Percentiles rank a stretch among this genome's conserved stretches.
Evolutionary conservation across 1,139 yeast species (phyloP).

Genomic region (Taphrina betulina): DNA sequence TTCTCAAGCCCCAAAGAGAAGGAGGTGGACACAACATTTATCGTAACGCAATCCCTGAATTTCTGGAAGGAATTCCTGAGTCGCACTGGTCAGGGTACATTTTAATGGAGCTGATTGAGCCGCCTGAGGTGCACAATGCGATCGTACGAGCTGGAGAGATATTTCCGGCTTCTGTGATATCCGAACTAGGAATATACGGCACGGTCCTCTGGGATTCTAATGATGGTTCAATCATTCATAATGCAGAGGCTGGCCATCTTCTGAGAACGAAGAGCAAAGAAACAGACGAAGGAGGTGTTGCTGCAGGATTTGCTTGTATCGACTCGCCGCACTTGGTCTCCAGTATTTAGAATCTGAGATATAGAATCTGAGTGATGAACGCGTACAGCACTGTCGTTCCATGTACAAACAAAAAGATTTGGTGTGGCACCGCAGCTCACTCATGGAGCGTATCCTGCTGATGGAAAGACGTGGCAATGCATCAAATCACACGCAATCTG

Average conservation of each 20-base stretch:
- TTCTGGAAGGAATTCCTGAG: conserved; percentile 61
- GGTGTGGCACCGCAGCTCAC: too few relatives aligned
- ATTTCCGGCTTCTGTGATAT: conserved; percentile 66
- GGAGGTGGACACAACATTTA: conserved; percentile 94
- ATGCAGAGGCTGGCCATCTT: conserved; percentile 77
- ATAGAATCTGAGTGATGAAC: too few relatives aligned
- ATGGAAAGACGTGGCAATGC: too few relatives aligned
- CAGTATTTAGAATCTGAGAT: too few relatives aligned
- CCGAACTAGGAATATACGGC: conserved; percentile 91
- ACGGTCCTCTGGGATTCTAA: conserved; percentile 69
- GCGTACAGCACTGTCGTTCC: too few relatives aligned
- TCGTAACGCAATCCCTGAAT: conserved; percentile 75
- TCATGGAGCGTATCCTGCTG: too few relatives aligned
- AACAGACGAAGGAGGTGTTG: conserved; percentile 96
- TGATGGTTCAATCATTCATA: conserved; percentile 52
- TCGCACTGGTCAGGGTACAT: conserved; percentile 86
- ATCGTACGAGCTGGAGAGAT: conserved; percentile 68
- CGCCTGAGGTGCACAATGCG: conserved; percentile 65
- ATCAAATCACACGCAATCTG: neutral
- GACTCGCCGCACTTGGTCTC: conserved; percentile 48
- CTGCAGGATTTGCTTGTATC: conserved; percentile 97
- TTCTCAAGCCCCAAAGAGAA: conserved; percentile 94
- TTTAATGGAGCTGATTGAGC: conserved; percentile 86
- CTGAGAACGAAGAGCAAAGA: conserved; percentile 82
- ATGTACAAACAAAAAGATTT: too few relatives aligned